Percentiles rank a stretch among this genome's conserved stretches.
phyloP scores from a whole-genome alignment of 805 yeast species.

The Kluyveromyces aestuarii region DNA sequence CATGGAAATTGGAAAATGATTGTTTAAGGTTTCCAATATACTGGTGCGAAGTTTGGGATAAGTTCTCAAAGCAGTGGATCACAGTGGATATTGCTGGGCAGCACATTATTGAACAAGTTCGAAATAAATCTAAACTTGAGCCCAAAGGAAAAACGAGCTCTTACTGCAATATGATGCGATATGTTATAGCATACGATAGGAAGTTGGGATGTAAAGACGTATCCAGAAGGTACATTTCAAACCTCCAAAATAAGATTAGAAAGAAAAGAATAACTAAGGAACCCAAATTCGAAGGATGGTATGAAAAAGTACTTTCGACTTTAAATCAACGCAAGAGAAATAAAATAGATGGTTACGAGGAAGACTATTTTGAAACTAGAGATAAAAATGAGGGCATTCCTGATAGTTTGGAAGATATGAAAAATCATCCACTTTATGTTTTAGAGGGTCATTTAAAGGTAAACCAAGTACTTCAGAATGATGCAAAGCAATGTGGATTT shows the following conservation, averaged over 20 bases:
- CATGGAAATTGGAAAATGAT: slow-evolving; percentile 1
- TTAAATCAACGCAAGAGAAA: slow-evolving; percentile 21
- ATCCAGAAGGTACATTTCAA: slow-evolving; percentile 66
- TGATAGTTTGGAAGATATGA: slow-evolving; percentile 68
- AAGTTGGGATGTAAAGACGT: slow-evolving; percentile 65
- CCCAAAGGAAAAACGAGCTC: slow-evolving; percentile 37
- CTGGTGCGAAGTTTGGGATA: slow-evolving; percentile 95
- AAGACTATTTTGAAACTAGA: slow-evolving; percentile 31
- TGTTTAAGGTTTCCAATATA: slow-evolving; percentile 52
- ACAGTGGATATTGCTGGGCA: slow-evolving; percentile 74
- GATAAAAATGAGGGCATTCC: slow-evolving; percentile 83
- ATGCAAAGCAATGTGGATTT: slow-evolving; percentile 60
- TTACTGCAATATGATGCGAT: slow-evolving; percentile 46
- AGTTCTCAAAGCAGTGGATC: slow-evolving; percentile 63
- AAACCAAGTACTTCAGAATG: slow-evolving; percentile 63
- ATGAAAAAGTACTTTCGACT: slow-evolving; percentile 31
- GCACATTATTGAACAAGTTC: slow-evolving; percentile 52
- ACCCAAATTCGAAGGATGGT: slow-evolving; percentile 54
- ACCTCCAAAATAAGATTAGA: slow-evolving; percentile 64
- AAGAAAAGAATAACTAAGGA: slow-evolving; percentile 63
- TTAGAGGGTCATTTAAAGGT: slow-evolving; percentile 64
- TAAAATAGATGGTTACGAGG: slow-evolving; percentile 30
- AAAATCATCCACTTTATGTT: slow-evolving; percentile 79
- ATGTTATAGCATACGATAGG: slow-evolving; percentile 70
- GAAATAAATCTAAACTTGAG: slow-evolving; percentile 51